phyloP scores from a whole-genome alignment of 176 grass and related monocot genomes.

The Raddia distichophylla region DNA sequence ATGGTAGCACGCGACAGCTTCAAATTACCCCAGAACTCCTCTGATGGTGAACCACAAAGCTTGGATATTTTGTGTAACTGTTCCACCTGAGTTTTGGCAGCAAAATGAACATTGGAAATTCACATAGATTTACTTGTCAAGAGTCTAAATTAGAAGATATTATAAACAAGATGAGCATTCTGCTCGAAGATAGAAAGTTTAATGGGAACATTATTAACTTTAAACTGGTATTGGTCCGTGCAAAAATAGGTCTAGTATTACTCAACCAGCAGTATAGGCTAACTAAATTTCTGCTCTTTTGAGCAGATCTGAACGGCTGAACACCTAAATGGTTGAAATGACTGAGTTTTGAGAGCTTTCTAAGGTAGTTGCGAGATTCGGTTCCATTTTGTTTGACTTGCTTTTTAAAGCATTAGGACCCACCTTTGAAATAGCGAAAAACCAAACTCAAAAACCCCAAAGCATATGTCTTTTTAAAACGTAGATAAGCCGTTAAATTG shows the following conservation, averaged over 20 bases:
- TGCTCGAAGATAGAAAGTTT: slow-evolving; percentile 21
- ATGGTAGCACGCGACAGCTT: slow-evolving; percentile 78
- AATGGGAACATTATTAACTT: neutral
- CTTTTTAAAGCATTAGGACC: no score
- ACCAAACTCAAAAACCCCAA: no score
- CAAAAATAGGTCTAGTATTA: slow-evolving; percentile 10
- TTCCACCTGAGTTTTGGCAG: slow-evolving; percentile 64
- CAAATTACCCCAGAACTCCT: slow-evolving; percentile 83
- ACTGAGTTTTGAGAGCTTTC: no score
- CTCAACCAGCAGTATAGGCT: neutral
- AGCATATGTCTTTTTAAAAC: no score
- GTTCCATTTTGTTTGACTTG: no score
- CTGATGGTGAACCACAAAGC: slow-evolving; percentile 89
- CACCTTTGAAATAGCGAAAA: no score
- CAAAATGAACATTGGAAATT: neutral
- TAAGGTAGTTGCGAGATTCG: no score
- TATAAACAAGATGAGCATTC: slow-evolving; percentile 15
- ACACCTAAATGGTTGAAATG: no score
- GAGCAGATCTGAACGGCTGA: no score
- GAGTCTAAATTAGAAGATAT: slow-evolving; percentile 3
- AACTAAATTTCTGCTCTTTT: no score
- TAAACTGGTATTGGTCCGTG: slow-evolving; percentile 4
- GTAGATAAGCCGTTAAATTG: no score
- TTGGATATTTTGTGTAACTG: slow-evolving; percentile 98
- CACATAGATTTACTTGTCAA: slow-evolving; percentile 8